These are phyloP conservation scores for Dactylellina leptospora DNA, from an alignment of 2,329 filamentous ascomycete species.

Conservation along the genomic window DNA sequence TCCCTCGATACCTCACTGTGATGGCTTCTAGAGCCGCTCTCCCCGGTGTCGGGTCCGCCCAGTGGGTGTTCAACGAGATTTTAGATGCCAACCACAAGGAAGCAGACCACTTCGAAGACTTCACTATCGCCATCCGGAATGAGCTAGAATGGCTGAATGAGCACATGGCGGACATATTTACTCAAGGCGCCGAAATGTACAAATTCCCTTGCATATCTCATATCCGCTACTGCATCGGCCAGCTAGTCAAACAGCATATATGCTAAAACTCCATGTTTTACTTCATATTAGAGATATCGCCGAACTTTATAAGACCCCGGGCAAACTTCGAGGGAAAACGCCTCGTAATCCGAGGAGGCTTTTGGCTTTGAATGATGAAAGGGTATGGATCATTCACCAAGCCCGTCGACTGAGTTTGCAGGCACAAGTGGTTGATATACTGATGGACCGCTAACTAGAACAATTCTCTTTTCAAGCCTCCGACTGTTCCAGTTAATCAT, in stretches of 20 bases:
- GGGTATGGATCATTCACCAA: slow-evolving; percentile 6
- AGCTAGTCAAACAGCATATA: background rate
- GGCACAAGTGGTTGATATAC: too few species aligned
- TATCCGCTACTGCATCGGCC: too few species aligned
- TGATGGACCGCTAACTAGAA: too few species aligned
- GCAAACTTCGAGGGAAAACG: slow-evolving; percentile 82
- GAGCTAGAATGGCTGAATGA: slow-evolving; percentile 98
- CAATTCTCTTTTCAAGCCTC: too few species aligned
- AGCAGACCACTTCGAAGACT: slow-evolving; percentile 87
- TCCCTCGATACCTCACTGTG: background rate
- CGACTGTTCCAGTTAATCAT: too few species aligned
- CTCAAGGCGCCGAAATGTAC: slow-evolving; percentile 62
- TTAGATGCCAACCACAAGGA: slow-evolving; percentile 78
- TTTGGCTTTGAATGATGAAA: slow-evolving; percentile 3
- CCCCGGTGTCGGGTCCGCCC: slow-evolving; percentile 73
- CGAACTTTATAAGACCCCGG: slow-evolving; percentile 94
- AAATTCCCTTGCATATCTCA: too few species aligned
- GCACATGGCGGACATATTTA: slow-evolving; percentile 95
- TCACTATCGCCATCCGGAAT: slow-evolving; percentile 88
- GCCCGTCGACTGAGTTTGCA: too few species aligned
- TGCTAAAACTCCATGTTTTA: background rate
- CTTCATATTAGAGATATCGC: slow-evolving; percentile 75
- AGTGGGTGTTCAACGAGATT: slow-evolving; percentile 88
- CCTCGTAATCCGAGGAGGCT: slow-evolving; percentile 74
- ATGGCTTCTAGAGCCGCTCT: slow-evolving; percentile 36